These are phyloP conservation scores for Craterostigma plantagineum DNA, from an alignment of 257 asterid species.

Conservation along the genomic window DNA sequence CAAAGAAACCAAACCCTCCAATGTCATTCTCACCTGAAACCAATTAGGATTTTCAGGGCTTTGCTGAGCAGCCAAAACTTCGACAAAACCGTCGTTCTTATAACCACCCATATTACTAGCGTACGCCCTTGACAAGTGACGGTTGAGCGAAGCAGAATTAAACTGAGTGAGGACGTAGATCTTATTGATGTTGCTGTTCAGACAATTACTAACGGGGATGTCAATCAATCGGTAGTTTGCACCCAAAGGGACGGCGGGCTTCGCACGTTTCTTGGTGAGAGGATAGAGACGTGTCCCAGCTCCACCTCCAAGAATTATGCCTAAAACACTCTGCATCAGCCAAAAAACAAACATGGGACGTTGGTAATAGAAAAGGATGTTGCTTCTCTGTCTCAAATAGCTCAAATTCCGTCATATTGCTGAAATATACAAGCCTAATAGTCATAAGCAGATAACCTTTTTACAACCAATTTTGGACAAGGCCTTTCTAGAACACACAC, in stretches of 20 bases:
- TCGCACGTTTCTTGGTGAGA: constrained; percentile 54
- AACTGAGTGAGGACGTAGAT: constrained; percentile 54
- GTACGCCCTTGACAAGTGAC: constrained; percentile 48
- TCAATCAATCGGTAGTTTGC: constrained; percentile 51
- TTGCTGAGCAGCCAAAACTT: constrained; percentile 60
- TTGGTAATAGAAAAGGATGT: not conserved
- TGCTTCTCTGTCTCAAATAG: too few relatives aligned
- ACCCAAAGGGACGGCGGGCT: constrained; percentile 57
- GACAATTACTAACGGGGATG: constrained; percentile 48
- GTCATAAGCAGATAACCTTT: too few relatives aligned
- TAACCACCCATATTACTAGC: constrained; percentile 54
- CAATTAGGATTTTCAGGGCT: constrained; percentile 63
- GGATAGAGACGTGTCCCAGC: constrained; percentile 55
- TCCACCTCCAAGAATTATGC: constrained; percentile 62
- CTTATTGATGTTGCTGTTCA: constrained; percentile 42
- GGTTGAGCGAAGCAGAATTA: constrained; percentile 52
- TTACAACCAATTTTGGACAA: too few relatives aligned
- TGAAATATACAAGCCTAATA: too few relatives aligned
- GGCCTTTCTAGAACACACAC: too few relatives aligned
- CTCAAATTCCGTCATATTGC: too few relatives aligned
- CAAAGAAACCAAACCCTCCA: not conserved
- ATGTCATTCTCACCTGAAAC: constrained; percentile 47
- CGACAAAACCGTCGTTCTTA: constrained; percentile 47
- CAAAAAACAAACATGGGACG: constrained; percentile 7
- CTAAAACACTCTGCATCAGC: constrained; percentile 37